These are phyloP conservation scores for Anisodus tanguticus DNA, from an alignment of 257 asterid species.

Conservation along the genomic window DNA sequence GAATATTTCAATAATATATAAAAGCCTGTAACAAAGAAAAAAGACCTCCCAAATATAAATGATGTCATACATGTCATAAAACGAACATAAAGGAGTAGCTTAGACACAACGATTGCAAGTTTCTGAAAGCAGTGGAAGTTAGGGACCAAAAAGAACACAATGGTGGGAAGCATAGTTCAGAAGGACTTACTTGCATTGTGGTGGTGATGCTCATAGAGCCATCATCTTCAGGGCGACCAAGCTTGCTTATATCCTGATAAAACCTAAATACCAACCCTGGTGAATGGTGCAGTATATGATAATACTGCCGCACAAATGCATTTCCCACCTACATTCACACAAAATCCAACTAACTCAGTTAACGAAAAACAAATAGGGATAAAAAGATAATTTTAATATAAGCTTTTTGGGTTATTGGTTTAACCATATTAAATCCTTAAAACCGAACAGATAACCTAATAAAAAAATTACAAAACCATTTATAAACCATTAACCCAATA, in stretches of 20 bases:
- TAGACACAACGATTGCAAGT: neutral
- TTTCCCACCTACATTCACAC: conserved; percentile 60
- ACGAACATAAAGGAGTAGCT: conserved; percentile 13
- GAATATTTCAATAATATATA: neutral
- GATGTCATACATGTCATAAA: neutral
- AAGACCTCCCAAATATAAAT: conserved; percentile 4
- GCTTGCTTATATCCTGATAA: conserved; percentile 68
- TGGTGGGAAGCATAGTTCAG: neutral
- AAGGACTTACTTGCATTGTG: conserved; percentile 62
- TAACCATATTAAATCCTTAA: too few species aligned
- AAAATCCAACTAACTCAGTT: conserved; percentile 26
- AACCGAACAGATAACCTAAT: too few species aligned
- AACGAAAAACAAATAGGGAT: neutral
- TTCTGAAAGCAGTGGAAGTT: neutral
- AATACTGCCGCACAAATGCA: conserved; percentile 75
- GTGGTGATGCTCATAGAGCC: conserved; percentile 72
- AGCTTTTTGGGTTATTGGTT: too few species aligned
- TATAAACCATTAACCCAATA: too few species aligned
- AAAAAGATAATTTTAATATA: too few species aligned
- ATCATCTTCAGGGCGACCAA: conserved; percentile 73
- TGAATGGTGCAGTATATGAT: conserved; percentile 64
- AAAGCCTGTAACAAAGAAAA: neutral
- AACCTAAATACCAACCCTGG: conserved; percentile 64
- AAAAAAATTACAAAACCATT: too few species aligned
- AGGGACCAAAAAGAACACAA: neutral